Percentiles rank a stretch among this genome's conserved stretches.
phyloP scores from a whole-genome alignment of 2,329 filamentous ascomycete species.

The Colletotrichum neosansevieriae region DNA sequence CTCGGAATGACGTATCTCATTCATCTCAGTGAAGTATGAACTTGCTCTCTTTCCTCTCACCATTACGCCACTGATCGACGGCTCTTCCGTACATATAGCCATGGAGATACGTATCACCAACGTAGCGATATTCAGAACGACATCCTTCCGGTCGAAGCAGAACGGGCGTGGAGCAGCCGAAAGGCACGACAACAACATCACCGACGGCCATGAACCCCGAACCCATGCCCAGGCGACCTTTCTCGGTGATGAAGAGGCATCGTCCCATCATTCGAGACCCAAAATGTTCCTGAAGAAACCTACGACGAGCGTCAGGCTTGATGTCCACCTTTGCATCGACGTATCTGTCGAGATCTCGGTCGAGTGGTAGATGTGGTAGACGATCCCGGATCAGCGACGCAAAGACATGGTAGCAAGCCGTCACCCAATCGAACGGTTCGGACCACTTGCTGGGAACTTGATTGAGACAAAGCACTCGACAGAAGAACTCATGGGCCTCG shows the following conservation, averaged over 20 bases:
- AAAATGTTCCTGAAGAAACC: slow-evolving; percentile 42
- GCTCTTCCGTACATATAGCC: slow-evolving; percentile 51
- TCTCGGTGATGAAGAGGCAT: slow-evolving; percentile 43
- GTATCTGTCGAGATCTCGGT: slow-evolving; percentile 36
- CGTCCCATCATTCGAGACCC: slow-evolving; percentile 42
- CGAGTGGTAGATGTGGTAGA: slow-evolving; percentile 41
- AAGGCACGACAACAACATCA: slow-evolving; percentile 50
- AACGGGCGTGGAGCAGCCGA: slow-evolving; percentile 51
- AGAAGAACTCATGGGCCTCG: slow-evolving; percentile 46
- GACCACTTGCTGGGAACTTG: slow-evolving; percentile 41
- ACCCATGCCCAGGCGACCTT: slow-evolving; percentile 48
- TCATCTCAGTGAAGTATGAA: slow-evolving; percentile 31
- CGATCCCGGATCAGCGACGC: slow-evolving; percentile 40
- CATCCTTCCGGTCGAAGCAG: slow-evolving; percentile 46
- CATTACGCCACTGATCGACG: slow-evolving; percentile 47
- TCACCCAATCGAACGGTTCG: slow-evolving; percentile 41
- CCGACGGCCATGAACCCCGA: slow-evolving; percentile 46
- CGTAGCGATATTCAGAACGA: slow-evolving; percentile 45
- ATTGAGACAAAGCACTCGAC: slow-evolving; percentile 46
- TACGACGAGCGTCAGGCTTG: slow-evolving; percentile 13
- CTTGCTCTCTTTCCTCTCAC: slow-evolving; percentile 58
- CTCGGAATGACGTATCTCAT: background rate
- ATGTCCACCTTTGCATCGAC: slow-evolving; percentile 1
- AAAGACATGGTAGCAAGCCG: slow-evolving; percentile 43
- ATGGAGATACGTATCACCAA: slow-evolving; percentile 52